Evolutionary conservation across 75 land plant genomes (phyloP).

Genomic region (Picea sitchensis): DNA sequence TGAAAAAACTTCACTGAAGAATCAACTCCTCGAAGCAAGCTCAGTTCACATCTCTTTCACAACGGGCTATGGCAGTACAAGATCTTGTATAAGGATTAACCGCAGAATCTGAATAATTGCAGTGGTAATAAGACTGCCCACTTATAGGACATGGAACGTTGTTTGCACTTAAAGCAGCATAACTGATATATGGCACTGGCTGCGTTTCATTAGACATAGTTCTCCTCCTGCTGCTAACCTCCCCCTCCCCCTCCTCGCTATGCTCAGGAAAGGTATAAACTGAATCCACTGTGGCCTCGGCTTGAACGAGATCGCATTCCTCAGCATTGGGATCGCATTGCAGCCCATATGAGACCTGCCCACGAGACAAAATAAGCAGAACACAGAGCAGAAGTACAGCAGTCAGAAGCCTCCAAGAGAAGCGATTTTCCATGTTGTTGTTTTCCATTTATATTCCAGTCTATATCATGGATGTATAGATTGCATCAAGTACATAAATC

Average conservation of each 20-base stretch:
- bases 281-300: background rate
- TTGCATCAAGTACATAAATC: background rate
- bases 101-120: background rate
- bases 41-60: background rate
- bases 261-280: background rate
- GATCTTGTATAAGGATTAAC: slow-evolving; percentile 18
- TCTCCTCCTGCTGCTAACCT: background rate
- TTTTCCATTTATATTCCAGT: background rate
- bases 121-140: slow-evolving; percentile 28
- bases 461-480: background rate
- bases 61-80: slow-evolving; percentile 19
- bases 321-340: background rate
- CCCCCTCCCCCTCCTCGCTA: background rate
- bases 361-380: background rate
- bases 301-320: background rate
- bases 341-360: background rate
- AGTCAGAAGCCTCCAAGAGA: background rate
- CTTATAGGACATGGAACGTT: slow-evolving; percentile 20
- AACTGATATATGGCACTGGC: slow-evolving; percentile 12
- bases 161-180: slow-evolving; percentile 23
- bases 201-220: background rate
- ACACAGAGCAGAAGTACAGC: background rate
- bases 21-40: background rate
- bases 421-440: background rate
- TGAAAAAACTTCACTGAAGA: background rate